Base-by-base conservation (phyloP, 1,284 basidiomycete species). In the Apiotrichum siamense region DNA sequence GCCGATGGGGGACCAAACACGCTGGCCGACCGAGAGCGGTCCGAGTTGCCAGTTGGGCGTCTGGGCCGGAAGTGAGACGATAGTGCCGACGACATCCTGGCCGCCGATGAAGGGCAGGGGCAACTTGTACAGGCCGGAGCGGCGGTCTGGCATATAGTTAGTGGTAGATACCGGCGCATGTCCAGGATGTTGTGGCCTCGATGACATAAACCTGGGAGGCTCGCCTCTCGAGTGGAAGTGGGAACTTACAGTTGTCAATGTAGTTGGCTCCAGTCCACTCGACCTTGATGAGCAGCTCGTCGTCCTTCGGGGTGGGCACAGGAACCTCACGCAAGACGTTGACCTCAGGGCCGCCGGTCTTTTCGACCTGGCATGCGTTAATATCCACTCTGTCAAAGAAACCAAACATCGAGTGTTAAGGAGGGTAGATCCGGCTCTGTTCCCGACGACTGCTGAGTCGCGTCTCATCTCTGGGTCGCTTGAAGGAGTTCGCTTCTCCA, bases 221-320 rank as follows among this genome's bases (percentile, higher is more conserved):
- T n/a, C n/a, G n/a, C n/a, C n/a, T n/a, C n/a, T n/a, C n/a, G n/a
- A n/a, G n/a, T n/a, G n/a, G n/a, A n/a, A n/a, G n/a, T n/a, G n/a
- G n/a, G n/a, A n/a, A 58, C 71, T 59, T 46, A 77, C 76, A 72
- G 44, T 59, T 72, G 58, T 75, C 73, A 41, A 72, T 88, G 70
- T 86, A 91, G 74, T 92, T 92, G 57, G 91, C 80, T n/a, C 89
- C 89, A 64, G 66, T 61, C 51, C 62, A 73, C 43, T 74, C 66
- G 57, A 87, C 86, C 78, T 91, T 90, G 66, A 97, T 78, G 44
- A 96, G 76, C 35, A 96, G 77, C 62, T 93, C 80, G 17, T 77
- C 79, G 0, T 83, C 78, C 17, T 79, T 75, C 10, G 81, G 79
- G 59, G 78, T 74, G 1, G 88, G 88, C 37, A 83, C 81, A 1